A percentile compares a stretch with the other conserved stretches of the same genome.
Evolutionary conservation across 202 grass and related monocot genomes (phyloP).

Genomic region (Elaeis oleifera): DNA sequence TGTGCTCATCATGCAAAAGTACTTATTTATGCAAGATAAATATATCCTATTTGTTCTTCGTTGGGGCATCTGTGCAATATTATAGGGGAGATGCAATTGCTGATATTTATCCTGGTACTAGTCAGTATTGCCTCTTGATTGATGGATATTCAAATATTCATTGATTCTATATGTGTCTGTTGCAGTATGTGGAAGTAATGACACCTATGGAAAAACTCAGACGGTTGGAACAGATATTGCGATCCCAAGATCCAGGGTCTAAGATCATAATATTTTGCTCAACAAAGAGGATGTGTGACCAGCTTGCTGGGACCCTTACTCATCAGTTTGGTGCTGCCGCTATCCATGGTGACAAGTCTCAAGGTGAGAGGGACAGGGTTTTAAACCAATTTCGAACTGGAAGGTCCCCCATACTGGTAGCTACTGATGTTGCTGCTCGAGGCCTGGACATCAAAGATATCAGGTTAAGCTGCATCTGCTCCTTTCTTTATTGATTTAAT

Average conservation of each 20-base stretch:
- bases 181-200: constrained; percentile 81
- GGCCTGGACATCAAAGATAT: constrained; percentile 99
- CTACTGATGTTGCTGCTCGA: constrained; percentile 89
- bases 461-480: constrained; percentile 35
- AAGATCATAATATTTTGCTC: constrained; percentile 95
- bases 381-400: constrained; percentile 77
- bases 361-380: constrained; percentile 90
- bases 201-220: constrained; percentile 68
- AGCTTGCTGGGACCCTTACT: constrained; percentile 56
- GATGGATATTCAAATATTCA: constrained; percentile 3
- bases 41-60: too few species aligned
- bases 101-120: too few species aligned
- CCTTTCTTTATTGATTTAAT: not conserved
- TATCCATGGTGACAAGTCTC: constrained; percentile 97
- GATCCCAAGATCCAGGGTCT: constrained; percentile 72
- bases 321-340: constrained; percentile 76
- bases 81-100: too few species aligned
- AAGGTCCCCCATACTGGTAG: constrained; percentile 75
- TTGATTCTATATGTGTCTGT: not conserved
- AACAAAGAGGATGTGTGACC: constrained; percentile 96
- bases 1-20: too few species aligned
- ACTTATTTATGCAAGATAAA: too few species aligned
- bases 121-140: too few species aligned
- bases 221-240: constrained; percentile 81
- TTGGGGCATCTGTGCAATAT: too few species aligned